Conservation (phyloP, 495 filamentous ascomycete species). For the Trichoderma gamsii region DNA sequence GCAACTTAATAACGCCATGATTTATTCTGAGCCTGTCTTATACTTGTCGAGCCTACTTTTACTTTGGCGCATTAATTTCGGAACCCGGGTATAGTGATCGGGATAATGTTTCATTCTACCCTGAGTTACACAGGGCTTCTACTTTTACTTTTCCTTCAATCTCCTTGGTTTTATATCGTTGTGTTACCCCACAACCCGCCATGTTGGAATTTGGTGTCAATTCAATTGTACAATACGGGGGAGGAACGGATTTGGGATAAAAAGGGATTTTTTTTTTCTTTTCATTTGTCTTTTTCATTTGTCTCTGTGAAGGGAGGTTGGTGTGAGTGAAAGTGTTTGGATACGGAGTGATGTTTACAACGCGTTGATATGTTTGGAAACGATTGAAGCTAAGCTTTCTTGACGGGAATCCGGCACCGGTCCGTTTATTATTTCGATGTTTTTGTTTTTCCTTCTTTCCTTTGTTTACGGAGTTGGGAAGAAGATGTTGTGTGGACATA, state of each 20-base stretch:
- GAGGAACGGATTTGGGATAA: neutral
- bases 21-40: neutral
- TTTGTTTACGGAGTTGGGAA: conserved; percentile 18
- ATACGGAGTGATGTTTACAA: conserved; percentile 5
- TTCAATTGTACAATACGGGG: conserved; percentile 13
- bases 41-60: neutral
- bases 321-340: neutral
- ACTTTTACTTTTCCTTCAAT: conserved; percentile 5
- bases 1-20: neutral
- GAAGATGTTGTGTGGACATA: conserved; percentile 8
- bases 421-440: neutral
- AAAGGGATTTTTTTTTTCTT: conserved; percentile 10
- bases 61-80: conserved; percentile 1
- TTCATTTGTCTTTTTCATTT: conserved; percentile 19
- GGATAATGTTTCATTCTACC: conserved; percentile 12
- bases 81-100: conserved; percentile 9
- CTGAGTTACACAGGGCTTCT: conserved; percentile 4
- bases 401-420: neutral
- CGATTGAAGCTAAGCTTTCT: neutral
- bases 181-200: conserved; percentile 7
- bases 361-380: conserved; percentile 7
- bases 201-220: conserved; percentile 5
- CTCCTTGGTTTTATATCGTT: neutral
- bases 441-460: neutral
- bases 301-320: neutral